phyloP scores from a whole-genome alignment of 2,329 filamentous ascomycete species.

The Cyphellophora europaea region DNA sequence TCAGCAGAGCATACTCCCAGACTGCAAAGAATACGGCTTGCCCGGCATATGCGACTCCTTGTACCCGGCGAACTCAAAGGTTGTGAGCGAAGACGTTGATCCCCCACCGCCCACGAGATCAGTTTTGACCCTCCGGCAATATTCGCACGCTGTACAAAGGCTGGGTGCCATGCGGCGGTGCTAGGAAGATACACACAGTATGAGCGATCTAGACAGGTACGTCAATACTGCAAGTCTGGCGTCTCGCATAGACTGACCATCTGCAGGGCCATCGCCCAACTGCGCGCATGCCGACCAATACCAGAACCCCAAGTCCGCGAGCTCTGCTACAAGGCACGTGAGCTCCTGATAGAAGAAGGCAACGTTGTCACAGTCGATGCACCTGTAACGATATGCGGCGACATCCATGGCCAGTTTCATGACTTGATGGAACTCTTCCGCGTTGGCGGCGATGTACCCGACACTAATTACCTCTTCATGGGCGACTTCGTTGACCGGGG shows the following conservation, averaged over 20 bases:
- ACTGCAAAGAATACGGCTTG: too few species aligned
- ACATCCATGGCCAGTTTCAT: conserved; percentile 95
- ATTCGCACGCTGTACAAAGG: too few species aligned
- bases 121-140: too few species aligned
- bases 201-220: conserved; percentile 93
- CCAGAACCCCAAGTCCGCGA: conserved; percentile 92
- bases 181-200: too few species aligned
- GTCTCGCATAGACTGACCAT: conserved; percentile 2
- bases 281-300: conserved; percentile 92
- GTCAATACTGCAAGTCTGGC: conserved; percentile 21
- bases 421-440: conserved; percentile 95
- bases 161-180: too few species aligned
- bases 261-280: conserved; percentile 78
- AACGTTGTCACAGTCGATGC: conserved; percentile 94
- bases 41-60: too few species aligned
- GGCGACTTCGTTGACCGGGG: conserved; percentile 97
- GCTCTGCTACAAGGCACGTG: conserved; percentile 91
- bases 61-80: too few species aligned
- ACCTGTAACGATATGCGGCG: conserved; percentile 93
- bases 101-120: too few species aligned
- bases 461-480: conserved; percentile 97
- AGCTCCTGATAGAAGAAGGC: conserved; percentile 92
- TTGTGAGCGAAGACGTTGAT: too few species aligned
- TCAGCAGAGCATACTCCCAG: too few species aligned
- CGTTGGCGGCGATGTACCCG: conserved; percentile 85